phyloP scores from a whole-genome alignment of 768 basidiomycete genomes.

The Lactarius sp. region DNA sequence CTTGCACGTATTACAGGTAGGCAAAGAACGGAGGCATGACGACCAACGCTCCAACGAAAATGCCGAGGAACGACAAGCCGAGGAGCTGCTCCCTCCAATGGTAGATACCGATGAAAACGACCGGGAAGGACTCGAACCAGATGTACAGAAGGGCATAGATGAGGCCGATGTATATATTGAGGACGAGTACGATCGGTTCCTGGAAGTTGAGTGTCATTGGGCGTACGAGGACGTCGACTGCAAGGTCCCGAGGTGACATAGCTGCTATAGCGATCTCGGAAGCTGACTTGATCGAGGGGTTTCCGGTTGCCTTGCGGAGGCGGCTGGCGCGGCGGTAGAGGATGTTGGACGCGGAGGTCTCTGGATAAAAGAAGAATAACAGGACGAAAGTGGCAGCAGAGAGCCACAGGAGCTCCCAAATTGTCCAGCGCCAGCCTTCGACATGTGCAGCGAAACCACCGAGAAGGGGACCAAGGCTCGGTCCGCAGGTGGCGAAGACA shows the following conservation, averaged over 20 bases:
- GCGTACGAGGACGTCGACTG: conserved; percentile 31
- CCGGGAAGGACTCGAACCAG: conserved; percentile 35
- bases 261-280: too few relatives aligned
- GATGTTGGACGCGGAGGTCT: conserved; percentile 31
- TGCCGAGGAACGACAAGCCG: conserved; percentile 33
- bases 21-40: conserved; percentile 22
- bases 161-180: conserved; percentile 34
- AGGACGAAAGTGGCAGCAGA: conserved; percentile 29
- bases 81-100: conserved; percentile 33
- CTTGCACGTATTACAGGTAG: conserved; percentile 22
- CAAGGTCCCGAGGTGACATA: conserved; percentile 23
- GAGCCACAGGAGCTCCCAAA: conserved; percentile 36
- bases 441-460: conserved; percentile 34
- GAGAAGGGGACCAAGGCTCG: conserved; percentile 33
- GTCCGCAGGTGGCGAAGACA: conserved; percentile 31
- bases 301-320: conserved; percentile 32
- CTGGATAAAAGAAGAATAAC: conserved; percentile 32
- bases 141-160: conserved; percentile 34
- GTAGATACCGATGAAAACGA: conserved; percentile 34
- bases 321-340: conserved; percentile 32
- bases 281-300: conserved; percentile 29
- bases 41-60: conserved; percentile 16
- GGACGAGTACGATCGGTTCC: conserved; percentile 32
- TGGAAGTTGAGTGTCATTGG: conserved; percentile 32
- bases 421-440: conserved; percentile 35